Evolutionary conservation across 495 filamentous ascomycete species (phyloP).

Genomic region (Penicillium fimorum): DNA sequence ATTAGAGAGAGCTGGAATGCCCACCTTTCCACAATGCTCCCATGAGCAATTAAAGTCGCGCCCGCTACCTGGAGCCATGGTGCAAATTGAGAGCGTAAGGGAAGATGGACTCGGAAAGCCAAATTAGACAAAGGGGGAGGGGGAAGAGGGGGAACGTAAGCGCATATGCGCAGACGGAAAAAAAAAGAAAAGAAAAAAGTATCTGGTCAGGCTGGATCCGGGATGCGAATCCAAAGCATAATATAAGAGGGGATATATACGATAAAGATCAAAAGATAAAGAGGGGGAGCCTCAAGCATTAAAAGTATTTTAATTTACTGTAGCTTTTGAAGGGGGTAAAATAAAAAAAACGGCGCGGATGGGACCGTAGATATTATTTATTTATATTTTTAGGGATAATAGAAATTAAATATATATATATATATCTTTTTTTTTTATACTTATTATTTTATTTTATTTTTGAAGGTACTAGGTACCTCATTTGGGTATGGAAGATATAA

Average conservation of each 20-base stretch:
- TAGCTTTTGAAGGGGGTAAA: conserved; percentile 16
- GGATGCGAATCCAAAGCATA: conserved; percentile 25
- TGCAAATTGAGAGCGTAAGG: not conserved
- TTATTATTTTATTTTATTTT: conserved; percentile 8
- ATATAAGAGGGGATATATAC: conserved; percentile 15
- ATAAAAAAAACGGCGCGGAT: conserved; percentile 31
- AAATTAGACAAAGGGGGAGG: conserved; percentile 5
- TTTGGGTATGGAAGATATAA: not conserved
- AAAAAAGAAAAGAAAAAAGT: not conserved
- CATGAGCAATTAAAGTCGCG: conserved; percentile 51
- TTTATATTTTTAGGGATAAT: conserved; percentile 1
- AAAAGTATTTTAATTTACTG: conserved; percentile 6
- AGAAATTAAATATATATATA: not conserved
- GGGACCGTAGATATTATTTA: conserved; percentile 16
- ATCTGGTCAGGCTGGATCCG: conserved; percentile 22
- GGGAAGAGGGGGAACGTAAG: conserved; percentile 13
- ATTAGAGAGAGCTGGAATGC: conserved; percentile 1
- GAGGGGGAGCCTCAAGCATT: conserved; percentile 16
- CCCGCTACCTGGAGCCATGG: conserved; percentile 46
- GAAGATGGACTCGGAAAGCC: not conserved
- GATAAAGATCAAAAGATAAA: conserved; percentile 3
- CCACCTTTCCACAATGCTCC: conserved; percentile 49
- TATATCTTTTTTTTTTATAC: not conserved
- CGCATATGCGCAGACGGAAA: conserved; percentile 18
- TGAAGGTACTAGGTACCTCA: conserved; percentile 11